phyloP scores from a whole-genome alignment of 2,329 filamentous ascomycete genomes.

The Trematosphaeria pertusa region DNA sequence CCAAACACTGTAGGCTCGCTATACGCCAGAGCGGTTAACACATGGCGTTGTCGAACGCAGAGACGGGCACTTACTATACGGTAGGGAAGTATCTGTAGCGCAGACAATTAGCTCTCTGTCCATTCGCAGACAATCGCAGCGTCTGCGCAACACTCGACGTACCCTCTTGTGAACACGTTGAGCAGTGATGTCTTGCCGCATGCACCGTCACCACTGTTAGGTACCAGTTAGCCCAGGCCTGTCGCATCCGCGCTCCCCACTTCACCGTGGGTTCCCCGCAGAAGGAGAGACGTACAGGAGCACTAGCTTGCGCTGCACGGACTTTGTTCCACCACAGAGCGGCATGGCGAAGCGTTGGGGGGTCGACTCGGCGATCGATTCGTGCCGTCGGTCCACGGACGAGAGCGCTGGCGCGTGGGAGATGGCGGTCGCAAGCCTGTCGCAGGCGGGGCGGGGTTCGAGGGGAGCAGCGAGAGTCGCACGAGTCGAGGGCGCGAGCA shows the following conservation, averaged over 20 bases:
- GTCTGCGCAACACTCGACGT: slow-evolving; percentile 52
- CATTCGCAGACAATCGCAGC: background rate
- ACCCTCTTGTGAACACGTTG: slow-evolving; percentile 99
- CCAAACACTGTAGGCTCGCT: slow-evolving; percentile 92
- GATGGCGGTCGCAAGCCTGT: slow-evolving; percentile 15
- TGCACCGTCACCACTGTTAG: slow-evolving; percentile 86
- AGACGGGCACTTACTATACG: slow-evolving; percentile 72
- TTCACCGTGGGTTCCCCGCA: slow-evolving; percentile 18
- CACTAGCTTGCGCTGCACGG: slow-evolving; percentile 94
- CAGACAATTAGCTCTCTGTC: slow-evolving; percentile 21
- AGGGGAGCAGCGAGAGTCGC: slow-evolving; percentile 22
- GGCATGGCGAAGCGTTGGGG: slow-evolving; percentile 46
- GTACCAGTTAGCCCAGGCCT: slow-evolving; percentile 27
- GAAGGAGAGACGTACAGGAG: slow-evolving; percentile 70
- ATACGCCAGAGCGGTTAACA: slow-evolving; percentile 26
- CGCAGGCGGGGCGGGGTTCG: slow-evolving; percentile 11
- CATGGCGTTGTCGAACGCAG: slow-evolving; percentile 14
- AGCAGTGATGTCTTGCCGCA: slow-evolving; percentile 96
- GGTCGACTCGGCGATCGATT: slow-evolving; percentile 28
- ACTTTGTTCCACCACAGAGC: slow-evolving; percentile 65
- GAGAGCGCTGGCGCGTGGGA: slow-evolving; percentile 32
- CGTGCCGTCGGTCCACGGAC: slow-evolving; percentile 31
- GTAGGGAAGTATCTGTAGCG: slow-evolving; percentile 85
- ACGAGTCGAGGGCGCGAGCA: slow-evolving; percentile 21
- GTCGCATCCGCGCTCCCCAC: slow-evolving; percentile 24